These are phyloP conservation scores for Sporothrix schenckii DNA, from an alignment of 2,329 filamentous ascomycete genomes.

Conservation along the genomic window DNA sequence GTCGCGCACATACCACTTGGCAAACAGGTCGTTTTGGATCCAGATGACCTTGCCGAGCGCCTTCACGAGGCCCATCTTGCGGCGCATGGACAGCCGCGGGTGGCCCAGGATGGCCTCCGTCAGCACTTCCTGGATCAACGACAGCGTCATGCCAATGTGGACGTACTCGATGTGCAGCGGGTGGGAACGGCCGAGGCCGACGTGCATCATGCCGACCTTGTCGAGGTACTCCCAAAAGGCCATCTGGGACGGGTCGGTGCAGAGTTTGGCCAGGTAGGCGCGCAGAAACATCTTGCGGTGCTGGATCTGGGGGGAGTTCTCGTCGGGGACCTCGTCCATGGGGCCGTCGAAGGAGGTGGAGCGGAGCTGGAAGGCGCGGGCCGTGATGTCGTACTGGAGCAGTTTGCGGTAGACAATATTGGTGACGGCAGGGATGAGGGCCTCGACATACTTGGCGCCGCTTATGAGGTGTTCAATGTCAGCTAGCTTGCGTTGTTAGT, in stretches of 20 bases:
- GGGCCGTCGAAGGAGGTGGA: conserved; percentile 68
- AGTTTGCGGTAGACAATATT: conserved; percentile 85
- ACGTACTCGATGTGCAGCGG: conserved; percentile 79
- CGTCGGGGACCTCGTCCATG: conserved; percentile 63
- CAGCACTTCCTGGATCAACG: conserved; percentile 76
- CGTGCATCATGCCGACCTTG: conserved; percentile 84
- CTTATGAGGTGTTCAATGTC: conserved; percentile 71
- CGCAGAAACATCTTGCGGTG: conserved; percentile 76
- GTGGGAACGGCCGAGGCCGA: conserved; percentile 71
- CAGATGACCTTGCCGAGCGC: conserved; percentile 80
- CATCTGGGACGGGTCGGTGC: conserved; percentile 72
- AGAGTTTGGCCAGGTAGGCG: conserved; percentile 75
- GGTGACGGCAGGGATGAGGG: conserved; percentile 79
- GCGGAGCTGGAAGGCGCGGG: conserved; percentile 69
- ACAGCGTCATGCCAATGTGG: conserved; percentile 72
- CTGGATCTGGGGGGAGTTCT: conserved; percentile 73
- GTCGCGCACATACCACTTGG: conserved; percentile 77
- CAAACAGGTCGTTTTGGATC: conserved; percentile 86
- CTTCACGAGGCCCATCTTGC: conserved; percentile 73
- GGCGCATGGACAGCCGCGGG: conserved; percentile 65
- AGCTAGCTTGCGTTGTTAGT: conserved; percentile 48
- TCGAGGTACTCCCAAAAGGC: conserved; percentile 84
- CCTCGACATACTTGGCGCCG: conserved; percentile 75
- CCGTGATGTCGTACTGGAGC: conserved; percentile 78
- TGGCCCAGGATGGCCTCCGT: conserved; percentile 75